These are phyloP conservation scores for Kodamaea jinghongensis DNA, from an alignment of 805 yeast genomes.

Conservation along the genomic window DNA sequence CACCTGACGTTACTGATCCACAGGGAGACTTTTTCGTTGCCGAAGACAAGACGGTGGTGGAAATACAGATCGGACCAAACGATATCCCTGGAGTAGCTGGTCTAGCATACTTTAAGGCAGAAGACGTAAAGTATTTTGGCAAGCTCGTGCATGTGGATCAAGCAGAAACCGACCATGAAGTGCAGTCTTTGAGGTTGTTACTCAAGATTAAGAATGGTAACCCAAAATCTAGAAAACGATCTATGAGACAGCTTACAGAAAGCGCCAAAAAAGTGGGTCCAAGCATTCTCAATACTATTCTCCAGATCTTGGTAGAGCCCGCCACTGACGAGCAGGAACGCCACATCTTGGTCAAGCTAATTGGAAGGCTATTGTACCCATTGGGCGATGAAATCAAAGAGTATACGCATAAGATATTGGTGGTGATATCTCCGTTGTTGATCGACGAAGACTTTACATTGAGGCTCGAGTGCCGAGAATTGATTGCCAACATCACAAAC, in stretches of 20 bases:
- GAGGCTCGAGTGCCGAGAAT: constrained; percentile 75
- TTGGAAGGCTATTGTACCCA: constrained; percentile 65
- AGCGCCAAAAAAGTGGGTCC: constrained; percentile 69
- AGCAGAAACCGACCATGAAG: constrained; percentile 52
- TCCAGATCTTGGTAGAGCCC: constrained; percentile 74
- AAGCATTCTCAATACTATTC: constrained; percentile 56
- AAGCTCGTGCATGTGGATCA: constrained; percentile 40
- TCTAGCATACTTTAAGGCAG: constrained; percentile 64
- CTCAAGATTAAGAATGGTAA: constrained; percentile 77
- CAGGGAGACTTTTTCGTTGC: constrained; percentile 45
- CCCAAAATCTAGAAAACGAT: constrained; percentile 61
- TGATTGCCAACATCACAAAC: constrained; percentile 68
- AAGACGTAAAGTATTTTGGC: constrained; percentile 71
- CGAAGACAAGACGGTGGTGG: constrained; percentile 28
- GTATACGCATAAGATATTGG: constrained; percentile 65
- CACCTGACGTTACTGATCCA: constrained; percentile 34
- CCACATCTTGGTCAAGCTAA: constrained; percentile 72
- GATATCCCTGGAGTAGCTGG: constrained; percentile 67
- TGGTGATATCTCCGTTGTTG: constrained; percentile 74
- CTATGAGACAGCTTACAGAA: constrained; percentile 65
- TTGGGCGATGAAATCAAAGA: constrained; percentile 69
- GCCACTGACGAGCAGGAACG: constrained; percentile 78
- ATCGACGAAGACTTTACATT: constrained; percentile 77
- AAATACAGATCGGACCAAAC: constrained; percentile 35
- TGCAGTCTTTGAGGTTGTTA: constrained; percentile 59